Evolutionary conservation across 352 stramenopile species (phyloP), one percentile per base, ranked within the genome.

Genomic region (Thalassiosira oceanica): DNA sequence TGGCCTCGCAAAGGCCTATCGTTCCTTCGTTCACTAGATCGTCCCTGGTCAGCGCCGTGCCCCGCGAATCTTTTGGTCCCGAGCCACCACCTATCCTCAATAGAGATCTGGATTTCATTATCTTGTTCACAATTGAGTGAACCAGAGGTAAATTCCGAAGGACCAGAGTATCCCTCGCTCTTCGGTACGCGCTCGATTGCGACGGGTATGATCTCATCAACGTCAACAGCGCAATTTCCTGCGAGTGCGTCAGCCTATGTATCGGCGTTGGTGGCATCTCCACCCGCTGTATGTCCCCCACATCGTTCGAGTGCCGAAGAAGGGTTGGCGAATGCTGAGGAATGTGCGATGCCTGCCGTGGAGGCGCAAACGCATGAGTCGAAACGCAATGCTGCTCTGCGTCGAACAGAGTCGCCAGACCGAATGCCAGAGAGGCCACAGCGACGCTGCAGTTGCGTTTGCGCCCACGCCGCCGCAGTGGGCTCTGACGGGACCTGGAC

Each of bases 1-100:
- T 69, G 0, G 80, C 80, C 46, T 83, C 66, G 1, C 74, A 62
- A n/a, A 91, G 45, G 45, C 83, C 83, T 43, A 91, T 86, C 1
- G 71, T 74, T 15, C 83, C 83, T 43, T 91, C 83, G 60, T 91
- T 75, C 1, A 91, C 13, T n/a, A 91, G 61, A 67, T 91, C 83
- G 35, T 88, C 80, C 4, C 51, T 35, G 0, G 60, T 61, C 8
- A 80, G 51, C 3, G 68, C 50, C 35, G 37, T 36, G 3, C 61
- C 61, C n/a, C 54, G 28, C 27, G 50, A 41, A 8, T 15, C 33
- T 20, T 58, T 31, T 5, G 35, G 13, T 7, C 6, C 39, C 4
- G n/a, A 44, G 2, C 21, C 44, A 13, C 10, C 15, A 36, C 13
- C 41, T 21, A 51, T n/a, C 39, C 45, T 33, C 4, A 45, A 27